Conservation (phyloP, 306 rosid species). For the Quercus suber region DNA sequence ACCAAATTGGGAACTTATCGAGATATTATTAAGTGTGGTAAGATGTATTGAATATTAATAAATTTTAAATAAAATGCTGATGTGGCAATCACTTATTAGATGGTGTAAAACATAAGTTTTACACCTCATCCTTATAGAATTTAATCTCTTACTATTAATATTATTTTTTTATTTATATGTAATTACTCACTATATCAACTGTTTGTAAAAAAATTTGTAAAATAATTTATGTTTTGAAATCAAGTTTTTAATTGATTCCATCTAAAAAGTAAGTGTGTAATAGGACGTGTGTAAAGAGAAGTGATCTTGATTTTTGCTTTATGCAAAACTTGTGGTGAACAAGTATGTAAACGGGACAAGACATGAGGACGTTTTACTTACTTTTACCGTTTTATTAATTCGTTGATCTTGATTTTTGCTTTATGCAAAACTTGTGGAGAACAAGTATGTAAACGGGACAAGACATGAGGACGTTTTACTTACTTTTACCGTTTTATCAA, state of each 20-base stretch:
- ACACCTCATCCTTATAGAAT: too few species aligned
- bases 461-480: not conserved
- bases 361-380: not conserved
- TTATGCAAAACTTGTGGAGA: not conserved
- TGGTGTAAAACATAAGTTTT: too few species aligned
- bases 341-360: not conserved
- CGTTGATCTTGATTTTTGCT: not conserved
- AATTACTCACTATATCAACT: rapidly evolving
- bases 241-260: too few species aligned
- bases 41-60: too few species aligned
- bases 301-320: not conserved
- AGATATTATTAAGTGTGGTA: too few species aligned
- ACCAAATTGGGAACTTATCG: too few species aligned
- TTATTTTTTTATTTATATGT: rapidly evolving
- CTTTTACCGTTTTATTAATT: too few species aligned
- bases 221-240: too few species aligned
- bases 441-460: not conserved
- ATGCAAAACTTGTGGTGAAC: not conserved
- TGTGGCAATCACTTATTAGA: too few species aligned
- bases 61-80: too few species aligned
- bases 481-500: too few species aligned
- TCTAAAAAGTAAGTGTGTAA: too few species aligned
- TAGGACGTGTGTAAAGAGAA: not conserved
- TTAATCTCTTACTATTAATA: rapidly evolving
- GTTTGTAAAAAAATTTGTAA: rapidly evolving